A percentile compares a stretch with the other conserved stretches of the same genome.
Evolutionary conservation across 345 rosid species (phyloP).

Genomic region (Gynandropsis gynandra): DNA sequence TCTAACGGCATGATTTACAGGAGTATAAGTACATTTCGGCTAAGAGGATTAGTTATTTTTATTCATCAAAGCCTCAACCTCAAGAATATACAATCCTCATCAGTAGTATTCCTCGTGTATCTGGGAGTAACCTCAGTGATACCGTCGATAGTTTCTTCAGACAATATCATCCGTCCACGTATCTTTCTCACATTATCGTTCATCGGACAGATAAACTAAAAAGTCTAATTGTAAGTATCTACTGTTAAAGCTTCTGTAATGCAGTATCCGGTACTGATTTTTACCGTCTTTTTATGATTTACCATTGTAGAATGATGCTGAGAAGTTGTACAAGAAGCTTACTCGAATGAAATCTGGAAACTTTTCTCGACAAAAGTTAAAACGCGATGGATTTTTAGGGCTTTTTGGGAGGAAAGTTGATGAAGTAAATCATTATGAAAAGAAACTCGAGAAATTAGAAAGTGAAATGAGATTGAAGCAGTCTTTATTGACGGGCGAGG

Average conservation of each 20-base stretch:
- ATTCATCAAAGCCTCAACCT: constrained; percentile 67
- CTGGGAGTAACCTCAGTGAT: constrained; percentile 50
- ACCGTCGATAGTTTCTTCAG: constrained; percentile 70
- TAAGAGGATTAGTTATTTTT: constrained; percentile 57
- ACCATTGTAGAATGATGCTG: constrained; percentile 50
- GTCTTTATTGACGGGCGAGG: constrained; percentile 50
- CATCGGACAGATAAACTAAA: constrained; percentile 55
- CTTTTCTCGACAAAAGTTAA: constrained; percentile 27
- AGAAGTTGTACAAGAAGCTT: constrained; percentile 54
- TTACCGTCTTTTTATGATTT: not conserved
- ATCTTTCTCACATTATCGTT: constrained; percentile 68
- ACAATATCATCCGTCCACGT: constrained; percentile 68
- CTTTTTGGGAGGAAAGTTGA: constrained; percentile 58
- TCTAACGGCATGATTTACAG: constrained; percentile 33
- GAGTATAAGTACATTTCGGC: constrained; percentile 54
- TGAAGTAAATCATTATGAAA: constrained; percentile 51
- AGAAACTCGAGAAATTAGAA: constrained; percentile 61
- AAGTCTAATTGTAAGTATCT: constrained; percentile 52
- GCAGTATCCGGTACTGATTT: not conserved
- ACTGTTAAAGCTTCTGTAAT: not conserved
- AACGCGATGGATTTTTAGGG: constrained; percentile 65
- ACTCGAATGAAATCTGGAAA: constrained; percentile 39
- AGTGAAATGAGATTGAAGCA: constrained; percentile 51
- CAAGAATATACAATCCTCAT: constrained; percentile 71
- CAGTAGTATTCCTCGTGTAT: constrained; percentile 51